Conservation (phyloP, 768 basidiomycete species). For the Kwoniella dendrophila region DNA sequence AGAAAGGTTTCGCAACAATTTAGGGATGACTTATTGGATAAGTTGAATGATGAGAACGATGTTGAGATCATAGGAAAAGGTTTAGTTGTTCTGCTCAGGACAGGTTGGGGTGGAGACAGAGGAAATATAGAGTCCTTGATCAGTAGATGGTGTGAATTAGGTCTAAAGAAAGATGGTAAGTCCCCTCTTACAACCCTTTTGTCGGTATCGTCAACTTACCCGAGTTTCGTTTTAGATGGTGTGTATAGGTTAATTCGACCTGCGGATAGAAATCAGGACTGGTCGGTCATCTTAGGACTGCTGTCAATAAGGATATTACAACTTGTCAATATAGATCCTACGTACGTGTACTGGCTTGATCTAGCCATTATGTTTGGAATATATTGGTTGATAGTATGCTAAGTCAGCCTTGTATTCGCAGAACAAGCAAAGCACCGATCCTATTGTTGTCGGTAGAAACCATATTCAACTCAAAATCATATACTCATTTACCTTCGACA, state of each 20-base stretch:
- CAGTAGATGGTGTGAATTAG: constrained; percentile 21
- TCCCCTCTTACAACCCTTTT: neutral
- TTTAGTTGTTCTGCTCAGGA: constrained; percentile 27
- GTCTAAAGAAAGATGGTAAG: neutral
- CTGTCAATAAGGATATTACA: constrained; percentile 19
- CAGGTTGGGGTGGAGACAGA: constrained; percentile 20
- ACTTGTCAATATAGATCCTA: constrained; percentile 18
- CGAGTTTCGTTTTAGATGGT: constrained; percentile 4
- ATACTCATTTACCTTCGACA: constrained; percentile 1
- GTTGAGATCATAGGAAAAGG: constrained; percentile 19
- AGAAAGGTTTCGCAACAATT: constrained; percentile 20
- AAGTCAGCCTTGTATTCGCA: neutral
- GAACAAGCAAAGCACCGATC: constrained; percentile 13
- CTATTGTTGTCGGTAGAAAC: constrained; percentile 31
- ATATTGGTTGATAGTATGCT: neutral
- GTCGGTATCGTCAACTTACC: neutral
- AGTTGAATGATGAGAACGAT: constrained; percentile 23
- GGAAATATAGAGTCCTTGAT: constrained; percentile 13
- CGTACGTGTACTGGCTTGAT: constrained; percentile 17
- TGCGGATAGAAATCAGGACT: neutral
- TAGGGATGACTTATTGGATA: constrained; percentile 22
- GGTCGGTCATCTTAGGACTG: constrained; percentile 11
- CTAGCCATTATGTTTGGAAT: too few species aligned
- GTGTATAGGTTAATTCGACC: constrained; percentile 2
- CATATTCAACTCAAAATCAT: constrained; percentile 15